Evolutionary conservation across 306 rosid species (phyloP), one percentile per base, ranked within the genome.

Genomic region (Prunus mira): DNA sequence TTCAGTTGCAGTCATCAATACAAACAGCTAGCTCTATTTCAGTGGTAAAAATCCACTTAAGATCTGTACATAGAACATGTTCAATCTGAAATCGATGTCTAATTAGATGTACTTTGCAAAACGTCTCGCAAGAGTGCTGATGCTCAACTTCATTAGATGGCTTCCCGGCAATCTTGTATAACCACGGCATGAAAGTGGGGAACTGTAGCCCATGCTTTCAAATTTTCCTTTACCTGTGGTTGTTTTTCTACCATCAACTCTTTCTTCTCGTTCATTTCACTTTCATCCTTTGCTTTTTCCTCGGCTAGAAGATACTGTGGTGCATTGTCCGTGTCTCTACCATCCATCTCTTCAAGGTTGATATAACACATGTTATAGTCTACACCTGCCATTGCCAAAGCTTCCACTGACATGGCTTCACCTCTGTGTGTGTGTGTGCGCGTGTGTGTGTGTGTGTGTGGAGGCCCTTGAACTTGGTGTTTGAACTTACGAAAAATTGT

Each of bases 371-470:
- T 6, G 43, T 7, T 38, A 30, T 66, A 79, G 67, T 81, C 87
- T 71, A 73, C 56, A 34, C 87, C 80, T 7, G 80, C 89, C 87
- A 86, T 86, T 4, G 90, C 87, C 78, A 86, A 56, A 65, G 84
- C 86, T 69, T 83, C 88, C 20, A 77, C 74, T 5, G 83, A 79
- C 85, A 55, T 71, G 34, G 76, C 65, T 71, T n/a, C 76, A 34
- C 76, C 30, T 30, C 2, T 52, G 34, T 71, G 58, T 32, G 38
- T 32, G 41, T 55, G 62, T 8, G 19, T 71, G 2, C 24, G 1
- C 1, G 24, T 1, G 24, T 55, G 62, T 32, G 38, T 1, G 24
- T 55, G 62, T 32, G 38, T 55, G 62, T 8, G 19, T 71, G 2
- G 15, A 38, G 76, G 22, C 38, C 65, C 14, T 24, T 3, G 2